Evolutionary conservation across 768 basidiomycete species (phyloP), one percentile per base, ranked within the genome.

Genomic region (Cyathus striatus): DNA sequence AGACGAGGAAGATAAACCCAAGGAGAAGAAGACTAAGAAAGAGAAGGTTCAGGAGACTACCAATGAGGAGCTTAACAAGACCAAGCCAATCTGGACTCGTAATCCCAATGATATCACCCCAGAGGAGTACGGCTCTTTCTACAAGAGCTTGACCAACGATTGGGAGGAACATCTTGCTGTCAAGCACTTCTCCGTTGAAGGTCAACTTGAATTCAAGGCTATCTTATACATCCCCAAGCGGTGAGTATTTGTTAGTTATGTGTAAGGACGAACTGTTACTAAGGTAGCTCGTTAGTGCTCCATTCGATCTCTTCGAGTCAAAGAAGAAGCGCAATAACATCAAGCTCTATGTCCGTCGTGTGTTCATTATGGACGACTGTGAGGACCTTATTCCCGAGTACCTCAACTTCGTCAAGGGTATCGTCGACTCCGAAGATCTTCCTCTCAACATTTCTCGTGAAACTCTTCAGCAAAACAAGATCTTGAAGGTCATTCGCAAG

Each of bases 291-390:
- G n/a, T 2, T 37, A 93, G 93, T 48, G 96, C 95, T 34, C 96
- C 96, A 41, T 98, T 98, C 69, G 96, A 99, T 61, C 86, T 99
- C 64, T 99, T 99, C 73, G 96, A 99, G 76, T 90, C 89, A 48
- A 98, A 99, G 87, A 98, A 98, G 89, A 98, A 98, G 83, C 90
- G 95, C 59, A 97, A 97, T 81, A 98, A 98, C 87, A 98, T 99
- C 81, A 99, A 99, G 75, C 93, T 99, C 64, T 99, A 98, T 64
- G 96, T 99, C 56, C 91, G 96, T 76, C 92, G 96, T 44, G 95
- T 98, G 60, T 98, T 99, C 79, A 98, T 99, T 80, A 97, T 96
- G 91, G 96, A 99, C 70, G 94, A 96, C 69, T 98, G 95, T 65
- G 95, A 98, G 75, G 96, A 99, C 60, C 76, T 96, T 62, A 98